Evolutionary conservation across 2,329 filamentous ascomycete genomes (phyloP), one percentile per base, ranked within the genome.

Genomic region (Chrysosporium keratinophilum): DNA sequence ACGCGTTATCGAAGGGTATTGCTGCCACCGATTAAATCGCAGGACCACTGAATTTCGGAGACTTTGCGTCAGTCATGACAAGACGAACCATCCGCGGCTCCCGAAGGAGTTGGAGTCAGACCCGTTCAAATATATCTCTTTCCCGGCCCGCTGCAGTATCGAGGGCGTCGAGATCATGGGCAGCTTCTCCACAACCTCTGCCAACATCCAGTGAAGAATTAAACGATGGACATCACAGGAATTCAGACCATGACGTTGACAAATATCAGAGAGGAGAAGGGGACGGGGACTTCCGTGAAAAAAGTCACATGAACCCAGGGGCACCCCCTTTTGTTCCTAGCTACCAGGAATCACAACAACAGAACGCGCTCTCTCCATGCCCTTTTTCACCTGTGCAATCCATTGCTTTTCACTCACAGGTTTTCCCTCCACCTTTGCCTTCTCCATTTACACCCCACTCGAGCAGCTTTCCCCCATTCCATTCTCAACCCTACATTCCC

Each of bases 251-350:
- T 6, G 17, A 40, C 10, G 17, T 19, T 46, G n/a, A 19, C 20
- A 33, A 15, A 1, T 19, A 20, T 15, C 40, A 17, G n/a, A 6
- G 28, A 23, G 23, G 6, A 10, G 37, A 15, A 41, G 12, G 5
- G 9, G 11, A 15, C 45, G 37, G 51, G 19, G 20, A 28, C 48
- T 43, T 35, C 51, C 39, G 10, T 49, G 43, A 15, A 19, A 3
- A 20, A 41, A 40, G 51, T 49, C 51, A 49, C 44, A 42, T 54
- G 51, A 54, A 54, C 31, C 51, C 51, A 14, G 37, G 48, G 43
- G 51, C 51, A 5, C 17, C 44, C 35, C 45, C 37, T 34, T 54
- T 54, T 54, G 23, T 48, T 2, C 39, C 51, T 49, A 10, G 45
- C 15, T 23, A 42, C 51, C 39, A 47, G 31, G 33, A 15, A 40